A percentile compares a stretch with the other conserved stretches of the same genome.
Evolutionary conservation across 1,139 yeast species (phyloP).

Genomic region (Suhomyces kunorum): DNA sequence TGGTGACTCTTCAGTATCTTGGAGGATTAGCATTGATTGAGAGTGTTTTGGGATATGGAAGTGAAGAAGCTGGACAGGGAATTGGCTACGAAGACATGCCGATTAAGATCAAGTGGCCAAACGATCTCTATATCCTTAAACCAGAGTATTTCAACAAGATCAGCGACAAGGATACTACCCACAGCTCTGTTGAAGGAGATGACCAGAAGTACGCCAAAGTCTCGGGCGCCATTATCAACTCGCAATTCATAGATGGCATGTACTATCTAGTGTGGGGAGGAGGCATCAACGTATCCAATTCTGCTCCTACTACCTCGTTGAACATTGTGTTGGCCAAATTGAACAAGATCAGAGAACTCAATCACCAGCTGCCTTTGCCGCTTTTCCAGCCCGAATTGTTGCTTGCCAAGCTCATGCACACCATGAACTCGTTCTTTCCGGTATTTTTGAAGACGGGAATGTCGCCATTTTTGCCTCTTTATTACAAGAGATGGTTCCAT

Average conservation of each 20-base stretch:
- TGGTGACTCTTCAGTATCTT: slow-evolving; percentile 85
- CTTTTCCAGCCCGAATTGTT: slow-evolving; percentile 61
- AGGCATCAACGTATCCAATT: slow-evolving; percentile 81
- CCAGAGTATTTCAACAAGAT: slow-evolving; percentile 52
- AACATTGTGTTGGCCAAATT: slow-evolving; percentile 64
- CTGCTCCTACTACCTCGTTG: slow-evolving; percentile 90
- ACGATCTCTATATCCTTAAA: slow-evolving; percentile 77
- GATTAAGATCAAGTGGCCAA: slow-evolving; percentile 92
- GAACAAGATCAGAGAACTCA: slow-evolving; percentile 49
- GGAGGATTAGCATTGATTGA: slow-evolving; percentile 82
- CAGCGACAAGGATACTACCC: slow-evolving; percentile 31
- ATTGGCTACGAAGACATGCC: slow-evolving; percentile 76
- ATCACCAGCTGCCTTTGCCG: slow-evolving; percentile 47
- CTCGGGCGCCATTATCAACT: slow-evolving; percentile 83
- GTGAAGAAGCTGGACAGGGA: slow-evolving; percentile 38
- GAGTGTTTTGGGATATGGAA: slow-evolving; percentile 65
- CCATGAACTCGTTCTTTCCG: slow-evolving; percentile 61
- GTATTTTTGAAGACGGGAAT: slow-evolving; percentile 69
- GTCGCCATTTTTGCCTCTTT: slow-evolving; percentile 64
- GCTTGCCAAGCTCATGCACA: slow-evolving; percentile 67
- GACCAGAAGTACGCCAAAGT: slow-evolving; percentile 66
- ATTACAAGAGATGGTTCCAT: slow-evolving; percentile 88
- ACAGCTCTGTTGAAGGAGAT: slow-evolving; percentile 41
- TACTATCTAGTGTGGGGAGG: slow-evolving; percentile 77
- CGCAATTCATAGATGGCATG: slow-evolving; percentile 60